phyloP scores from a whole-genome alignment of 2,329 filamentous ascomycete species.

The Aspergillus thermomutatus region DNA sequence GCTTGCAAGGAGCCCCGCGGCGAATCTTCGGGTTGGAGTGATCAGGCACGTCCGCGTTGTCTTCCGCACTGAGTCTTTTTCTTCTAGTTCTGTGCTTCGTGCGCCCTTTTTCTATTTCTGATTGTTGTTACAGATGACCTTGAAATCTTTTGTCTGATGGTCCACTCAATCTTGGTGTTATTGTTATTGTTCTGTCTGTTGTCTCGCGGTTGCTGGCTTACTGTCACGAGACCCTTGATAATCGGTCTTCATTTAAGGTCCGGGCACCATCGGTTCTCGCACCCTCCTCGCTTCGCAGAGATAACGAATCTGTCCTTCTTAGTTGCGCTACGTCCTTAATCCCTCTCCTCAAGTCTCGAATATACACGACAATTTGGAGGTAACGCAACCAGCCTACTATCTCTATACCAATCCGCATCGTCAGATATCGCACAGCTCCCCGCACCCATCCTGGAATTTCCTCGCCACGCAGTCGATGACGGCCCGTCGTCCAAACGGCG shows the following conservation, averaged over 20 bases:
- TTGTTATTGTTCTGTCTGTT: neutral
- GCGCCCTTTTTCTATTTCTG: neutral
- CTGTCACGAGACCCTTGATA: slow-evolving; percentile 12
- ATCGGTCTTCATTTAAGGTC: neutral
- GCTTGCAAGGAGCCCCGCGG: slow-evolving; percentile 6
- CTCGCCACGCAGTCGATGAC: slow-evolving; percentile 31
- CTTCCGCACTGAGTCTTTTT: neutral
- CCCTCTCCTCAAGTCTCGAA: neutral
- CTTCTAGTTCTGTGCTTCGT: neutral
- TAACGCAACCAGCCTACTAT: neutral
- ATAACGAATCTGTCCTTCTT: neutral
- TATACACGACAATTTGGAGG: neutral
- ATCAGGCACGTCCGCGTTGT: slow-evolving; percentile 1
- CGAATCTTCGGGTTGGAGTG: slow-evolving; percentile 9
- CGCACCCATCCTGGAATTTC: slow-evolving; percentile 19
- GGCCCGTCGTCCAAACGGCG: slow-evolving; percentile 28
- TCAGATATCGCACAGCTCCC: neutral
- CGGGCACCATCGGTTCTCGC: neutral
- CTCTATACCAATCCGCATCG: neutral
- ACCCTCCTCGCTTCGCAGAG: neutral
- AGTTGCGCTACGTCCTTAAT: neutral
- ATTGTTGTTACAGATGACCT: neutral
- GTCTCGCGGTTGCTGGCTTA: slow-evolving; percentile 10
- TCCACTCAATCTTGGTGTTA: neutral
- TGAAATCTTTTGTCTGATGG: neutral